phyloP scores from a whole-genome alignment of 1,284 basidiomycete species.

The Mycena sp. region DNA sequence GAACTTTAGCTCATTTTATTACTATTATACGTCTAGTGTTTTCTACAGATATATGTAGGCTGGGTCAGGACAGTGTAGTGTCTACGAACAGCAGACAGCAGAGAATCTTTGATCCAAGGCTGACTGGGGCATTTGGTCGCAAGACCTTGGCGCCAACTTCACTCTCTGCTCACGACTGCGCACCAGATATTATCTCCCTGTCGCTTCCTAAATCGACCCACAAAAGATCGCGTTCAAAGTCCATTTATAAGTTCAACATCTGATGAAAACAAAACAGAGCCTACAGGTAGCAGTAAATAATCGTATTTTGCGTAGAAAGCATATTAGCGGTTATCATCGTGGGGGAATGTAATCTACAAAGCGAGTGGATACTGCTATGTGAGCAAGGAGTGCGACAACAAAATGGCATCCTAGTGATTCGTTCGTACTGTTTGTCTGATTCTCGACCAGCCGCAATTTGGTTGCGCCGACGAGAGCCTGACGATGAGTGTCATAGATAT shows the following conservation, averaged over 20 bases:
- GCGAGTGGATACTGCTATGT: constrained; percentile 1
- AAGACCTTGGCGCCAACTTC: too few relatives aligned
- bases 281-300: background rate
- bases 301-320: constrained; percentile 16
- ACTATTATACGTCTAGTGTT: too few relatives aligned
- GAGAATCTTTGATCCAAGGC: too few relatives aligned
- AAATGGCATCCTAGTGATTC: background rate
- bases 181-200: too few relatives aligned
- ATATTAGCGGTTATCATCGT: background rate
- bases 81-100: too few relatives aligned
- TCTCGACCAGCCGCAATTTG: background rate
- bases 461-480: constrained; percentile 4
- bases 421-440: constrained; percentile 5
- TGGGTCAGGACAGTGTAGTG: too few relatives aligned
- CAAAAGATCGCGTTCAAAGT: background rate
- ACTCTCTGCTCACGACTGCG: too few relatives aligned
- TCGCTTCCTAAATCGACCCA: too few relatives aligned
- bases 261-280: constrained; percentile 5
- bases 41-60: too few relatives aligned
- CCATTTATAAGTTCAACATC: background rate
- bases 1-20: too few relatives aligned
- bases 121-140: too few relatives aligned
- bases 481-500: background rate
- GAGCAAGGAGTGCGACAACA: constrained; percentile 3
- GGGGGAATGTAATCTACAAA: constrained; percentile 2